Evolutionary conservation across 257 asterid species (phyloP), one percentile per base, ranked within the genome.

Genomic region (Fraxinus anomala): DNA sequence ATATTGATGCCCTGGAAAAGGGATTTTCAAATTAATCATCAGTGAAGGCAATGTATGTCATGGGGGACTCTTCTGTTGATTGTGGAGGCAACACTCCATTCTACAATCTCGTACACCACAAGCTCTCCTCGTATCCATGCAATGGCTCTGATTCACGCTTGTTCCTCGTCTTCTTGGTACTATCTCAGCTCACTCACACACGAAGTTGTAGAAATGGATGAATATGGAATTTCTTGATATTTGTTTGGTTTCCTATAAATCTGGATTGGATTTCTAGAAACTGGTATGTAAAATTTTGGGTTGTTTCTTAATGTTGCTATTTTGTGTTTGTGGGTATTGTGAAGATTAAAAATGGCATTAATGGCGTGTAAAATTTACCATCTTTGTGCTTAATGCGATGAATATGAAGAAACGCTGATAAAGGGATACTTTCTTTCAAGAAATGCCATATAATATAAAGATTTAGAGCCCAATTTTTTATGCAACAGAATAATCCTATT

Each of bases 11-110:
- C 28, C 71, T 73, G 63, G 82, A 75, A 42, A 44, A 73, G 76
- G 49, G 67, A 76, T 40, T 72, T 33, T 42, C 78, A 47, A 81
- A 82, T 77, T 68, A 42, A n/a, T 80, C 88, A 1, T 59, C 89
- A 33, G 85, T 76, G 11, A 75, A 71, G 0, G 87, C 89, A 2
- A 89, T 90, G 91, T 90, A 72, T 36, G 81, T 90, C n/a, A 34
- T 90, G 70, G 96, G 96, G 73, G 96, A 90, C 75, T 90, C 96
- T 1, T 87, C 96, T 3, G 93, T 90, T 23, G 96, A 90, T 76
- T 89, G 96, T 56, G 96, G 93, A 5, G 89, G 82, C 67, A 89
- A 90, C 82, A 87, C 86, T 80, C 96, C 90, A 0, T 83, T 86
- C 76, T 82, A 90, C 79, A 74, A 77, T 3, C 63, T 89, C 44